These are phyloP conservation scores for Usnea hakonensis DNA, from an alignment of 495 filamentous ascomycete species.

Conservation along the genomic window DNA sequence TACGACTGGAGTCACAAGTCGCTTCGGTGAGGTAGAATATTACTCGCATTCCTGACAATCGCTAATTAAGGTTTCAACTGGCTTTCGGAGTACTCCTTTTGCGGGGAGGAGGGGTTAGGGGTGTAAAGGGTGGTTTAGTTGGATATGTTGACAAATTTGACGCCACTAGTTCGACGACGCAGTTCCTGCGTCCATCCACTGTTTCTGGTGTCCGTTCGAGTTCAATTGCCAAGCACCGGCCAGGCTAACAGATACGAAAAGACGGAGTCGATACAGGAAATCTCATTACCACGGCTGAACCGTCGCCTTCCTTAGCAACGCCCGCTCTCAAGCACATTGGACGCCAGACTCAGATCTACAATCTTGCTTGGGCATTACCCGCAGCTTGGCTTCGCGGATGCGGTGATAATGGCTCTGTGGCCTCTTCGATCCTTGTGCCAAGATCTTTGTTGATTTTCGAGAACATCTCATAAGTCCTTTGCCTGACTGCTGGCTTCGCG, in stretches of 20 bases:
- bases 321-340: background rate
- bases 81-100: background rate
- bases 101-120: too few relatives aligned
- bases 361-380: conserved; percentile 19
- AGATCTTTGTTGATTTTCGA: conserved; percentile 24
- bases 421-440: conserved; percentile 22
- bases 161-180: background rate
- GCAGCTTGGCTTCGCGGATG: conserved; percentile 21
- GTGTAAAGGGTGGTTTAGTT: too few relatives aligned
- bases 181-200: background rate
- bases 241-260: background rate
- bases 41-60: background rate
- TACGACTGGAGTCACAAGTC: background rate
- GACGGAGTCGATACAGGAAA: background rate
- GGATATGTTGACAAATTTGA: too few relatives aligned
- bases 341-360: conserved; percentile 6
- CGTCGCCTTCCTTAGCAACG: background rate
- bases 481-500: conserved; percentile 44
- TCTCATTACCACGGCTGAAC: background rate
- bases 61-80: background rate
- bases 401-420: conserved; percentile 22
- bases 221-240: background rate
- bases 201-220: background rate
- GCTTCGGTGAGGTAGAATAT: background rate
- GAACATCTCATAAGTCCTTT: conserved; percentile 52